Evolutionary conservation across 331 rosid genomes (phyloP).

Genomic region (Acacia pycnantha): DNA sequence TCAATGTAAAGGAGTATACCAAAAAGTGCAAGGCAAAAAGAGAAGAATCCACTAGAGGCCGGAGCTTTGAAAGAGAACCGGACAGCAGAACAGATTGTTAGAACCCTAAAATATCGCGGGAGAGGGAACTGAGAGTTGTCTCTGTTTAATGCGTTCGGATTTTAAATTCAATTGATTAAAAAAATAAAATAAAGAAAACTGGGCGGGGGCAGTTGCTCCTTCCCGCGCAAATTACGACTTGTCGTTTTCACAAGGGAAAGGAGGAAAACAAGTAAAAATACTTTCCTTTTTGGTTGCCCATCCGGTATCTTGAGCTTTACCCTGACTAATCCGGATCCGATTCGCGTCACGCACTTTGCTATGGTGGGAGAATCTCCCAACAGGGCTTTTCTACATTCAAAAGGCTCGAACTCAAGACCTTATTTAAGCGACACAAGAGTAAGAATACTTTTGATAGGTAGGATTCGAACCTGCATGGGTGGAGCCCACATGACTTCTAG

Average conservation of each 20-base stretch:
- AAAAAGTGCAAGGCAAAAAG: background rate
- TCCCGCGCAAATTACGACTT: background rate
- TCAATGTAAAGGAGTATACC: background rate
- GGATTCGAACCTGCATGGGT: constrained; percentile 99
- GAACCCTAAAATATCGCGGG: background rate
- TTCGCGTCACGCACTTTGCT: too few relatives aligned
- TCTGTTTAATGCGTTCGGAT: background rate
- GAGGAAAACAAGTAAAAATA: too few relatives aligned
- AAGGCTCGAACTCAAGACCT: too few relatives aligned
- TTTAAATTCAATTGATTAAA: background rate
- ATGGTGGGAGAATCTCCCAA: too few relatives aligned
- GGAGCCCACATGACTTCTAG: constrained; percentile 99
- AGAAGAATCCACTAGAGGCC: background rate
- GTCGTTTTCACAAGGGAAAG: background rate
- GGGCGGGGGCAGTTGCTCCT: constrained; percentile 17
- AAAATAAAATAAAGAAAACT: background rate
- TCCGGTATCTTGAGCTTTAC: too few relatives aligned
- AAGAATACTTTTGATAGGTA: too few relatives aligned
- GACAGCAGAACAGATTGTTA: background rate
- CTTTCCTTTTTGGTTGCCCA: too few relatives aligned
- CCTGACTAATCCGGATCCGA: too few relatives aligned
- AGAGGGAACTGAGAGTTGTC: background rate
- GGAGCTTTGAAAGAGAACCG: background rate
- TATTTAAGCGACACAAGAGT: too few relatives aligned
- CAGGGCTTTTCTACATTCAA: too few relatives aligned